phyloP scores from a whole-genome alignment of 2,329 filamentous ascomycete species.

The Aureobasidium subglaciale region DNA sequence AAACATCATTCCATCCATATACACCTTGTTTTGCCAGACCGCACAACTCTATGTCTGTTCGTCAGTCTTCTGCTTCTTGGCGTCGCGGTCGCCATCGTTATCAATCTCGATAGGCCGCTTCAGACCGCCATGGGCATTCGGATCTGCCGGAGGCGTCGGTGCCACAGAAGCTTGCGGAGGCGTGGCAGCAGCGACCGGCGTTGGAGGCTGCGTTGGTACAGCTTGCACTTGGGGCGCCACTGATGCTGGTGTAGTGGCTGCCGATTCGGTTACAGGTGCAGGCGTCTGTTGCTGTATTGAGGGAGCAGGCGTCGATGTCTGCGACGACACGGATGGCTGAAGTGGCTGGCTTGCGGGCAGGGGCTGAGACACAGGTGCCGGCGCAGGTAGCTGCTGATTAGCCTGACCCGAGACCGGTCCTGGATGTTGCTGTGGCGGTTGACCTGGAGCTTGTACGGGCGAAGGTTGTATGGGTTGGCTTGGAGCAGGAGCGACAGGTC shows the following conservation, averaged over 20 bases:
- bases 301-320: not conserved
- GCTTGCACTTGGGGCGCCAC: not conserved
- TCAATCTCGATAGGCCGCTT: constrained; percentile 15
- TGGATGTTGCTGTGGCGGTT: not conserved
- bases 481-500: not conserved
- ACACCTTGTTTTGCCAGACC: not conserved
- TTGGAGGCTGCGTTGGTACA: not conserved
- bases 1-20: not conserved
- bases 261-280: not conserved
- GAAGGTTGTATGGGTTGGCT: not conserved
- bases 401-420: no score
- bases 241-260: not conserved
- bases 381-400: not conserved
- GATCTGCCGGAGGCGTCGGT: not conserved
- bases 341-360: not conserved
- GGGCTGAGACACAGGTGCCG: not conserved
- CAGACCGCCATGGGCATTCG: constrained; percentile 5
- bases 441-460: not conserved
- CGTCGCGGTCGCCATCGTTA: constrained; percentile 15
- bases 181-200: not conserved
- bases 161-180: not conserved
- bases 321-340: not conserved
- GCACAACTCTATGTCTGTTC: not conserved
- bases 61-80: constrained; percentile 17
- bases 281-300: not conserved